Percentiles rank a stretch among this genome's conserved stretches.
Conservation (phyloP, 805 yeast species). For the Teunomyces cretensis region DNA sequence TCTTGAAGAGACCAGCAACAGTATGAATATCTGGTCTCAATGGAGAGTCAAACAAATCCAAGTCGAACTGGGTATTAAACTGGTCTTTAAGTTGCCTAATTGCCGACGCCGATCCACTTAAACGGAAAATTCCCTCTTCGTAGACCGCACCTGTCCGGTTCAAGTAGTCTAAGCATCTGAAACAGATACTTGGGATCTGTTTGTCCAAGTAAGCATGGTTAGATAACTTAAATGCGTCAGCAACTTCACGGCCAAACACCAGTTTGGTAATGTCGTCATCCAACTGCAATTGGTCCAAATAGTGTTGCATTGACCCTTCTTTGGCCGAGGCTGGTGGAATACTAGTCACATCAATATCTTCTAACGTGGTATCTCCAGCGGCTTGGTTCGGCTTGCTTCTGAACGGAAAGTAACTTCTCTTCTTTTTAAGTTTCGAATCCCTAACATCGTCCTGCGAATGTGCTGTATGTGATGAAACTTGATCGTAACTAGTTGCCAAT, state of each 20-base stretch:
- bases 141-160: slow-evolving; percentile 65
- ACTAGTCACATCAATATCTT: not conserved
- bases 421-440: slow-evolving; percentile 48
- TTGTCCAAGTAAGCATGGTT: slow-evolving; percentile 45
- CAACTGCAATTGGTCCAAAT: slow-evolving; percentile 36
- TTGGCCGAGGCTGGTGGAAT: slow-evolving; percentile 18
- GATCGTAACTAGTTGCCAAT: slow-evolving; percentile 5
- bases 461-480: slow-evolving; percentile 6
- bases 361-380: not conserved
- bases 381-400: slow-evolving; percentile 24
- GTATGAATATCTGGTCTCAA: slow-evolving; percentile 74
- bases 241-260: slow-evolving; percentile 67
- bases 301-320: slow-evolving; percentile 20
- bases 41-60: slow-evolving; percentile 54
- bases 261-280: slow-evolving; percentile 35
- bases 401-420: slow-evolving; percentile 62
- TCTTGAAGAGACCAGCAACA: slow-evolving; percentile 79
- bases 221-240: slow-evolving; percentile 52
- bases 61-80: slow-evolving; percentile 67
- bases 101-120: slow-evolving; percentile 83
- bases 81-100: slow-evolving; percentile 66
- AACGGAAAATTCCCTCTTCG: slow-evolving; percentile 88
- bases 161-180: slow-evolving; percentile 69
- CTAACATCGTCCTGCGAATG: slow-evolving; percentile 14
- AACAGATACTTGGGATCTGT: slow-evolving; percentile 71